Conservation (phyloP, 1,284 basidiomycete species). For the Pyrrhoderma lamaoense region DNA sequence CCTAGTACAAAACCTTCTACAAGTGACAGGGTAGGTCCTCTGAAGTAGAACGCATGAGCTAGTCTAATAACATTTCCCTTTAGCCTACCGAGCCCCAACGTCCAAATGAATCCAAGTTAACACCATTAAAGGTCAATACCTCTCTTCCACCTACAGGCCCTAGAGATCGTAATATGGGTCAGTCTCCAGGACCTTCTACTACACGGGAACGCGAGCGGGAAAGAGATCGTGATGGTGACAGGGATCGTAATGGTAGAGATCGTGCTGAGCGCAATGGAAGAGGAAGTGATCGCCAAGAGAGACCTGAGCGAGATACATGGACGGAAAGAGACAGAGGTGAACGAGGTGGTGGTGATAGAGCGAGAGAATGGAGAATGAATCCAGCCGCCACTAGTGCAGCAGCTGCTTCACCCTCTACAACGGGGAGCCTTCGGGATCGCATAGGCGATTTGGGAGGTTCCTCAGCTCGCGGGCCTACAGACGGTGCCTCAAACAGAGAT, state of each 20-base stretch:
- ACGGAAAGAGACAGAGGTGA: conserved; percentile 9
- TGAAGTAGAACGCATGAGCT: not conserved
- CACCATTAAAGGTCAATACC: too few relatives aligned
- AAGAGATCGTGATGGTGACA: conserved; percentile 32
- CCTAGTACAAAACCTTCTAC: conserved; percentile 30
- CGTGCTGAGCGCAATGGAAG: conserved; percentile 8
- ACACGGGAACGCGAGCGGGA: conserved; percentile 28
- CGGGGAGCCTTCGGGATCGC: conserved; percentile 10
- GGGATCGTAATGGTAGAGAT: not conserved
- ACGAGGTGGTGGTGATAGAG: conserved; percentile 6
- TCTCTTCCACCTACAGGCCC: too few relatives aligned
- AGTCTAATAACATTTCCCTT: too few relatives aligned
- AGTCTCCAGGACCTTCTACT: too few relatives aligned
- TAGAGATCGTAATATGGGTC: too few relatives aligned
- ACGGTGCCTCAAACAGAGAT: conserved; percentile 34
- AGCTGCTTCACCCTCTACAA: conserved; percentile 1
- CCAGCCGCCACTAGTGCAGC: conserved; percentile 1
- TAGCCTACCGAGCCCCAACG: too few relatives aligned
- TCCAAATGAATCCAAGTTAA: too few relatives aligned
- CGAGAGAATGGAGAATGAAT: conserved; percentile 14
- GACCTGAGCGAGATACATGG: conserved; percentile 4
- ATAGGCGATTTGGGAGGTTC: conserved; percentile 7
- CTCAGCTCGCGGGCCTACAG: not conserved
- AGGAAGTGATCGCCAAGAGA: conserved; percentile 5
- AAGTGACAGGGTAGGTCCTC: conserved; percentile 47